A percentile compares a stretch with the other conserved stretches of the same genome.
Evolutionary conservation across 768 basidiomycete species (phyloP).

Genomic region (Leccinellum albellum): DNA sequence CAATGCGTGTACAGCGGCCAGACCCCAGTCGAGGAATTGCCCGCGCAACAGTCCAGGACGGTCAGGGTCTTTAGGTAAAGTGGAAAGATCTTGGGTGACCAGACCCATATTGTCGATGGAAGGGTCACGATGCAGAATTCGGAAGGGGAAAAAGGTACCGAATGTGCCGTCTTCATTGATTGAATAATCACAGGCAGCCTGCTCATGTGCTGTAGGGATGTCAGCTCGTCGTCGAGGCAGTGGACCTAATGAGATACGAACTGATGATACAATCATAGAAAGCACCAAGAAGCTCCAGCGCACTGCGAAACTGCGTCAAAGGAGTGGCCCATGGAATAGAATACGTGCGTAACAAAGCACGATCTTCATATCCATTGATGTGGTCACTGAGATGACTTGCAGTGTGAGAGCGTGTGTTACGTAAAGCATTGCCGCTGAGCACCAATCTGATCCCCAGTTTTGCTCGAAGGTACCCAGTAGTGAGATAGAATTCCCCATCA

Average conservation of each 20-base stretch:
- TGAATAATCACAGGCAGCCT: not conserved
- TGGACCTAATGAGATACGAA: not conserved
- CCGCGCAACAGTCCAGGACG: not conserved
- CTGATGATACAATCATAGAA: not conserved
- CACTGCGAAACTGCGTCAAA: not conserved
- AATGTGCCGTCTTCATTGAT: not conserved
- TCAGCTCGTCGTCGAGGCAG: not conserved
- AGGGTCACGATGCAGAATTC: not conserved
- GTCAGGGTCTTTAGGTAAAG: not conserved
- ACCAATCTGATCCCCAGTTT: not conserved
- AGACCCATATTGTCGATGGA: not conserved
- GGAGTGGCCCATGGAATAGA: not conserved
- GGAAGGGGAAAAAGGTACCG: not conserved
- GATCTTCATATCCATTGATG: not conserved
- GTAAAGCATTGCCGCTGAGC: not conserved
- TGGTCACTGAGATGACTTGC: not conserved
- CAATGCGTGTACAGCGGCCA: not conserved
- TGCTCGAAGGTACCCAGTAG: not conserved
- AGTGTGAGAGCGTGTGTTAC: too few relatives aligned
- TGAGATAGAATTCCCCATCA: not conserved
- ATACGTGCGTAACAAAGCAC: not conserved
- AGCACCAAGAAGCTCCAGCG: not conserved
- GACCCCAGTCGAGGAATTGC: not conserved
- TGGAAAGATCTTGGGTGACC: not conserved
- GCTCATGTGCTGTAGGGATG: not conserved